A percentile compares a stretch with the other conserved stretches of the same genome.
These are phyloP conservation scores for Adansonia digitata DNA, from an alignment of 345 rosid genomes.

Conservation along the genomic window DNA sequence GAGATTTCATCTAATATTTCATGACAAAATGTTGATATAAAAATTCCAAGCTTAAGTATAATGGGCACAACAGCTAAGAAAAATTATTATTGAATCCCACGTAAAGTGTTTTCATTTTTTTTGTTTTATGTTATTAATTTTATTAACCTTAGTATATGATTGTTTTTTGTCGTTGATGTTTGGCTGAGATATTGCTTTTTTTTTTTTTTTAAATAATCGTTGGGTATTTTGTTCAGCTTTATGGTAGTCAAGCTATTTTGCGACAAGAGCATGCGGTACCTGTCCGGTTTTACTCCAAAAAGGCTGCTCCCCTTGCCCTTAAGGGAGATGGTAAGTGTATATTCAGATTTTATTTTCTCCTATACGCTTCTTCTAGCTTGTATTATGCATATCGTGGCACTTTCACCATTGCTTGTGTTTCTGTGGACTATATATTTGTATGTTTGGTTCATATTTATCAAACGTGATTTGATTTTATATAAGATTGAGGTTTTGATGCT, in stretches of 20 bases:
- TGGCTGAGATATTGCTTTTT: neutral
- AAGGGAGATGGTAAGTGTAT: slow-evolving; percentile 83
- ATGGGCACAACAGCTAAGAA: too few relatives aligned
- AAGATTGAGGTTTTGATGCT: neutral
- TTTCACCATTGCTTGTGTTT: neutral
- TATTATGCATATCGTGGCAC: neutral
- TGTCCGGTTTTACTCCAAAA: slow-evolving; percentile 71
- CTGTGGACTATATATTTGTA: neutral
- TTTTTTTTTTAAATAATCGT: neutral
- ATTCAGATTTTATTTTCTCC: neutral
- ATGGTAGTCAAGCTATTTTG: slow-evolving; percentile 38
- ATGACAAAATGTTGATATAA: neutral
- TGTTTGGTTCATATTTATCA: neutral
- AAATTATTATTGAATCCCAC: neutral
- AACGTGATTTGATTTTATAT: neutral
- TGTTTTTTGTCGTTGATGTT: neutral
- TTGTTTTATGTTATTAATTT: neutral
- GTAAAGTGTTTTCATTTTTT: neutral
- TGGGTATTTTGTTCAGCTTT: slow-evolving; percentile 40
- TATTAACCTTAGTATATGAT: neutral
- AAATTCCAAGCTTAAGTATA: too few relatives aligned
- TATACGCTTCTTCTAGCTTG: neutral
- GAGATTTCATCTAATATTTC: neutral
- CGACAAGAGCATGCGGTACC: slow-evolving; percentile 49
- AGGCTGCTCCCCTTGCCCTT: slow-evolving; percentile 55